A percentile compares a stretch with the other conserved stretches of the same genome.
phyloP scores from a whole-genome alignment of 192 early-diverging fungal species.

The Jimgerdemannia flammicorona region DNA sequence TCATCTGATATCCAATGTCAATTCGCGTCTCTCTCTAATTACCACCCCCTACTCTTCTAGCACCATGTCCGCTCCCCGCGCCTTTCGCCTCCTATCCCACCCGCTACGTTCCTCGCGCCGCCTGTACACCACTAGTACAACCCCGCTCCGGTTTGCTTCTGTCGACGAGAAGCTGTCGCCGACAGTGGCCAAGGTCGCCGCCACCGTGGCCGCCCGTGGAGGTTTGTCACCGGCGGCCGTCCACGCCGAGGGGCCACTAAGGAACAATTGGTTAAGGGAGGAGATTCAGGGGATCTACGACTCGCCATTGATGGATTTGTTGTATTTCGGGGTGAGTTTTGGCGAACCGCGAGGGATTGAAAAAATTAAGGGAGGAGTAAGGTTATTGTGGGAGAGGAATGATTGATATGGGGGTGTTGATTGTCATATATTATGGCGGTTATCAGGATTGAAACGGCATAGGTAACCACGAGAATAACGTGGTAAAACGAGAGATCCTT shows the following conservation, averaged over 20 bases:
- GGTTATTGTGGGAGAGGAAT: no score
- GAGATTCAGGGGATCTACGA: slow-evolving; percentile 75
- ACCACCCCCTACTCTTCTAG: slow-evolving; percentile 29
- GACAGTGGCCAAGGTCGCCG: slow-evolving; percentile 26
- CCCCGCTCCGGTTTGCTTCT: slow-evolving; percentile 39
- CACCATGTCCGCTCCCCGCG: slow-evolving; percentile 8
- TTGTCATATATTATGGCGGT: no score
- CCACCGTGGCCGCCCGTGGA: slow-evolving; percentile 22
- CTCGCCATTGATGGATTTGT: slow-evolving; percentile 70
- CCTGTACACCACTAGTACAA: slow-evolving; percentile 36
- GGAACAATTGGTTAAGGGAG: slow-evolving; percentile 70
- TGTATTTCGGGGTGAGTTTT: slow-evolving; percentile 65
- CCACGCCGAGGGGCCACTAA: slow-evolving; percentile 41
- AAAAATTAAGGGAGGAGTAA: no score
- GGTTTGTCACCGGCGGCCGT: slow-evolving; percentile 40
- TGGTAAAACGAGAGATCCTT: slow-evolving; percentile 1
- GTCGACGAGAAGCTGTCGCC: slow-evolving; percentile 22
- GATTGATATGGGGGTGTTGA: no score
- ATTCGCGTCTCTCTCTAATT: slow-evolving; percentile 8
- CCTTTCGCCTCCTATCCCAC: slow-evolving; percentile 27
- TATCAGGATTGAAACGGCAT: no score
- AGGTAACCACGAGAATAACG: background rate
- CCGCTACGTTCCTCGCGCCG: slow-evolving; percentile 27
- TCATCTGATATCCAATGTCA: no score
- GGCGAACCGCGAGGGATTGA: no score